These are phyloP conservation scores for Fusarium chlamydosporum DNA, from an alignment of 2,329 filamentous ascomycete species.

Conservation along the genomic window DNA sequence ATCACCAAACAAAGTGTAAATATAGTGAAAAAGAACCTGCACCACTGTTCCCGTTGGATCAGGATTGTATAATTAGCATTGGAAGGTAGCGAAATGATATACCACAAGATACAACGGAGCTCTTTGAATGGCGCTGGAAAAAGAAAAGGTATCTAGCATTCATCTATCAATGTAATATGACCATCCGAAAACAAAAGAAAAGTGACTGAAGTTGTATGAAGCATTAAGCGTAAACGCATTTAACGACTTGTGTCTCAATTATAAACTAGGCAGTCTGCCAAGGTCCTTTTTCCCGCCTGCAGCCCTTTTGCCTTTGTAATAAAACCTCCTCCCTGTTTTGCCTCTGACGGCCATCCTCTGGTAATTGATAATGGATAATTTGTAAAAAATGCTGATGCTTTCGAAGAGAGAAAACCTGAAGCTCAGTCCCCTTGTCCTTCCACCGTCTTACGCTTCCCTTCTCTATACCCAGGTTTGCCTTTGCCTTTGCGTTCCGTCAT, in stretches of 20 bases:
- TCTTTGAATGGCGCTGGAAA: slow-evolving; percentile 25
- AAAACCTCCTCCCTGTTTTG: slow-evolving; percentile 8
- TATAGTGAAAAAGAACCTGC: slow-evolving; percentile 32
- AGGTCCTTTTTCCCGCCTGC: slow-evolving; percentile 39
- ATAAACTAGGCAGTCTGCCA: slow-evolving; percentile 44
- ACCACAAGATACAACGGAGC: slow-evolving; percentile 30
- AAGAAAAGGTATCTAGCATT: slow-evolving; percentile 27
- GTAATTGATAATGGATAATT: slow-evolving; percentile 41
- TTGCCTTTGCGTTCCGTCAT: slow-evolving; percentile 40
- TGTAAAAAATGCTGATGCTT: slow-evolving; percentile 44
- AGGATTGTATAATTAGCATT: slow-evolving; percentile 44
- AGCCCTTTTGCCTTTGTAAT: slow-evolving; percentile 35
- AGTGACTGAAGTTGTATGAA: slow-evolving; percentile 1
- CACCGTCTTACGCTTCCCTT: slow-evolving; percentile 23
- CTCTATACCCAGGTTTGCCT: slow-evolving; percentile 35
- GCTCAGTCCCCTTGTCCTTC: slow-evolving; percentile 18
- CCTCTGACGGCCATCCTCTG: slow-evolving; percentile 21
- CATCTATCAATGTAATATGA: slow-evolving; percentile 39
- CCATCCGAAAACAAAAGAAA: slow-evolving; percentile 20
- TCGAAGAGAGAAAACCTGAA: slow-evolving; percentile 35
- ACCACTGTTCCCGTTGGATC: slow-evolving; percentile 24
- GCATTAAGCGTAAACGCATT: slow-evolving; percentile 32
- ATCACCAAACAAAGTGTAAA: slow-evolving; percentile 37
- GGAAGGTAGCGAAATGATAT: slow-evolving; percentile 30
- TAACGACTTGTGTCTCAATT: slow-evolving; percentile 44